phyloP scores from a whole-genome alignment of 345 rosid genomes.

The Brassica incana region DNA sequence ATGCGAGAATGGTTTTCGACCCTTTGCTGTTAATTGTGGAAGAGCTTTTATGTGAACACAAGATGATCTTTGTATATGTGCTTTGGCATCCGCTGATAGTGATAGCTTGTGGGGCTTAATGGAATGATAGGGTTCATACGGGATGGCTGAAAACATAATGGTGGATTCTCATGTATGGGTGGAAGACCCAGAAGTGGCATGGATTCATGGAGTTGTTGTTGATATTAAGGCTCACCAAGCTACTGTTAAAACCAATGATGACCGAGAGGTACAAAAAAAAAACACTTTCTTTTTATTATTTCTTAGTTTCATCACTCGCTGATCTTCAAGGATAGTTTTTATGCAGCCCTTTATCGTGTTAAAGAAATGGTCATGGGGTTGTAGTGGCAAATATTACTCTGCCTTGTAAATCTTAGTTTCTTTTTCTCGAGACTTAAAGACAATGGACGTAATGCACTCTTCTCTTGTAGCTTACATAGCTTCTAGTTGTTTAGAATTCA shows the following conservation, averaged over 20 bases:
- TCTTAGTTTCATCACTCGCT: neutral
- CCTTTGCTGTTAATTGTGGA: neutral
- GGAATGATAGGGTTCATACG: conserved; percentile 35
- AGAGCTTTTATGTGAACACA: conserved; percentile 1
- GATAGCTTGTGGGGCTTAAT: conserved; percentile 7
- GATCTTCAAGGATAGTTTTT: neutral
- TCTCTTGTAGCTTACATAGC: neutral
- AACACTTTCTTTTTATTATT: neutral
- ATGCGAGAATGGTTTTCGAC: neutral
- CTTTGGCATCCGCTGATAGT: neutral
- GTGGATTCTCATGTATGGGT: conserved; percentile 81
- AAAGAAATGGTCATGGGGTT: too few species aligned
- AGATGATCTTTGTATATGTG: neutral
- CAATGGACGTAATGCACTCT: too few species aligned
- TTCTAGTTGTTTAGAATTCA: neutral
- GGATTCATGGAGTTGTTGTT: conserved; percentile 70
- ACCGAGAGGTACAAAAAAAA: conserved; percentile 39
- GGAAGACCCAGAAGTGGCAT: conserved; percentile 59
- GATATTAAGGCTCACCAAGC: conserved; percentile 57
- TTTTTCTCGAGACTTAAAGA: too few species aligned
- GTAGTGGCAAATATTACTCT: too few species aligned
- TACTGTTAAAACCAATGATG: conserved; percentile 54
- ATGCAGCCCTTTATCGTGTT: neutral
- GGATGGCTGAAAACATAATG: conserved; percentile 43
- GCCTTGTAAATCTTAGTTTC: neutral